Base-by-base conservation (phyloP, 441 rosid genomes). In the Isatis lusitanica region DNA sequence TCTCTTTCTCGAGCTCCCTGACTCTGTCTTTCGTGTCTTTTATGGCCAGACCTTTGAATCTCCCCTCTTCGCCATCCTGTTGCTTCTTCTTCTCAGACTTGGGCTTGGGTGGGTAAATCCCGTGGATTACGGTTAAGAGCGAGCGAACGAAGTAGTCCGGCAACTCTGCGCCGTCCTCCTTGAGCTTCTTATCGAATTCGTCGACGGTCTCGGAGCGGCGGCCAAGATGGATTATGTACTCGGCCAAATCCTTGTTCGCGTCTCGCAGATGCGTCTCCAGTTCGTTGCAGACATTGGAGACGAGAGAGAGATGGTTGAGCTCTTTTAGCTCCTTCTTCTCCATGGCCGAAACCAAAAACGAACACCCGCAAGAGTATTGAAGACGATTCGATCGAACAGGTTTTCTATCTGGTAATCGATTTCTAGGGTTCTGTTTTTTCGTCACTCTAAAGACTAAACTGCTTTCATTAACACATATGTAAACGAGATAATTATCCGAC, bases 241-340 rank as follows among this genome's bases (percentile, higher is more conserved):
- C 93, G 7, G 93, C 94, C 50, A 90, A 63, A 13, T 85, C 87
- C 66, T 92, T 88, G 44, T 89, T 91, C 21, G 82, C 87, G 24
- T 84, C 73, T 26, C 96, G 94, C 43, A 92, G 44, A 72, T 90
- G 96, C 9, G 87, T 87, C 65, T 92, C 93, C 33, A 92, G 75
- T 69, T 90, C 96, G 35, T 88, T 81, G 70, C 96, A 87, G 12
- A 92, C 92, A 75, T 90, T 90, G 67, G 97, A 92, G 51, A 92
- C 90, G 12, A 92, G 87, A 9, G 97, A 92, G 9, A 90, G 84
- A 50, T 85, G 87, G 71, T 90, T 94, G 21, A 90, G 67, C 62
- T 82, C 83, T 80, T 78, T 79, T 4, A 90, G 69, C n/a, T 82
- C 84, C 18, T 80, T 83, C n/a, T 80, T 78, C 10, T 67, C 77